Evolutionary conservation across 805 yeast species (phyloP), one percentile per base, ranked within the genome.

Genomic region (Scheffersomyces coipomensis): DNA sequence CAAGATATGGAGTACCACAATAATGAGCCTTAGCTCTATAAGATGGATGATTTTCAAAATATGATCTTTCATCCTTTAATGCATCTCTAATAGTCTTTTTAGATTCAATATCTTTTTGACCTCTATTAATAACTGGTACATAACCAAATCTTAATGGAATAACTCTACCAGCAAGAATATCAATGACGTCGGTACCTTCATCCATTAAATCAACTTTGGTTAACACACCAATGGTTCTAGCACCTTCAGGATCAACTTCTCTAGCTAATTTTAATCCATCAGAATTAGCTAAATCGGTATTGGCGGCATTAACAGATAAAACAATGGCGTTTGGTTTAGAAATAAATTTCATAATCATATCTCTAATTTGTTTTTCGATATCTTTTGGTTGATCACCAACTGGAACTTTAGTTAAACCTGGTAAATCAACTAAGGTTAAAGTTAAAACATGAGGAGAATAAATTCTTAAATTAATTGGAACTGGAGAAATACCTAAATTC

Each of bases 321-420:
- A 93, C 85, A 48, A 93, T 87, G 45, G 97, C 96, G 56, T 93
- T 91, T 42, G 98, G 98, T 55, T 89, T 89, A 19, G 96, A 84
- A 49, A 93, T 90, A 60, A 85, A 93, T 64, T 89, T 90, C 76
- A 93, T 75, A 34, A 93, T 73, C 88, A 93, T 84, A 48, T 89
- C 96, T 57, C 89, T 83, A 55, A 93, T 93, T 67, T 88, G 97
- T 48, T 77, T 81, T 69, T 93, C 99, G 49, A 93, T 93, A 64
- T 93, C 99, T 54, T 86, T 85, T 39, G 99, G 99, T 67, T 93
- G 99, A 67, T 93, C 99, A 35, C 99, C 99, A 40, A 93, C 97
- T 3, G 99, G 99, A 27, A 93, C 99, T 62, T 93, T 93, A 29
- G 99, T 93, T 56, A 93, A 78, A 44, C 99, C 99, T 8, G 99